Evolutionary conservation across 2,329 filamentous ascomycete genomes (phyloP).

Genomic region (Hypoxylon sp.): DNA sequence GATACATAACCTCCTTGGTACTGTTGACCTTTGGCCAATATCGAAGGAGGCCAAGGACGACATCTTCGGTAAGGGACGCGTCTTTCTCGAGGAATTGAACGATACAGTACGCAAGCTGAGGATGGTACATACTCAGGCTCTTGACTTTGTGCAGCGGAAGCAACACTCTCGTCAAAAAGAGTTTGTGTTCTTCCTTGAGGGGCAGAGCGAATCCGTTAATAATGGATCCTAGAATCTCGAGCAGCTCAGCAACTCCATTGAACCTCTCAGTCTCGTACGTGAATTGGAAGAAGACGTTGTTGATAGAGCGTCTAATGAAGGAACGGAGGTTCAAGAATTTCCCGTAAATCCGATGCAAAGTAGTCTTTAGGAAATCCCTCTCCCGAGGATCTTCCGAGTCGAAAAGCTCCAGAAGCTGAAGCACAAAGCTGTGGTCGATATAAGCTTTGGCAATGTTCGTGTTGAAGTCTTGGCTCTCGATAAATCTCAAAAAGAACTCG

Average conservation of each 20-base stretch:
- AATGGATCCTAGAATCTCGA: conserved; percentile 97
- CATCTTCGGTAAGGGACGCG: conserved; percentile 95
- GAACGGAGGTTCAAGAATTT: conserved; percentile 98
- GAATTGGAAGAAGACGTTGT: conserved; percentile 99
- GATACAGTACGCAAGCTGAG: conserved; percentile 97
- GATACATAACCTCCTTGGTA: conserved; percentile 99
- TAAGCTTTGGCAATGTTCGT: conserved; percentile 99
- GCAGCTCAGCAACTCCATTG: conserved; percentile 95
- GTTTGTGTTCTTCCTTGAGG: conserved; percentile 97
- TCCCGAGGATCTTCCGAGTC: conserved; percentile 98
- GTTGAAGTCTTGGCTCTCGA: conserved; percentile 99
- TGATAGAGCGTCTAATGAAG: conserved; percentile 97
- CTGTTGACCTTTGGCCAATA: conserved; percentile 99
- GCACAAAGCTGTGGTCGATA: conserved; percentile 97
- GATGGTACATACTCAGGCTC: conserved; percentile 99
- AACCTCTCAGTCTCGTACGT: conserved; percentile 98
- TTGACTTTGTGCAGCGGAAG: conserved; percentile 98
- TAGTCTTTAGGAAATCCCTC: conserved; percentile 97
- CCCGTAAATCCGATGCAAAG: conserved; percentile 96
- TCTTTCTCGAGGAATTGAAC: conserved; percentile 99
- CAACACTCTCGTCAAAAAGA: conserved; percentile 93
- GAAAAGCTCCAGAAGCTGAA: conserved; percentile 96
- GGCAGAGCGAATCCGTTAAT: conserved; percentile 98
- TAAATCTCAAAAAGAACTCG: conserved; percentile 98
- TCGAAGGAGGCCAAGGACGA: conserved; percentile 91